These are phyloP conservation scores for Pontederia crassipes DNA, from an alignment of 176 grass and related monocot species.

Conservation along the genomic window DNA sequence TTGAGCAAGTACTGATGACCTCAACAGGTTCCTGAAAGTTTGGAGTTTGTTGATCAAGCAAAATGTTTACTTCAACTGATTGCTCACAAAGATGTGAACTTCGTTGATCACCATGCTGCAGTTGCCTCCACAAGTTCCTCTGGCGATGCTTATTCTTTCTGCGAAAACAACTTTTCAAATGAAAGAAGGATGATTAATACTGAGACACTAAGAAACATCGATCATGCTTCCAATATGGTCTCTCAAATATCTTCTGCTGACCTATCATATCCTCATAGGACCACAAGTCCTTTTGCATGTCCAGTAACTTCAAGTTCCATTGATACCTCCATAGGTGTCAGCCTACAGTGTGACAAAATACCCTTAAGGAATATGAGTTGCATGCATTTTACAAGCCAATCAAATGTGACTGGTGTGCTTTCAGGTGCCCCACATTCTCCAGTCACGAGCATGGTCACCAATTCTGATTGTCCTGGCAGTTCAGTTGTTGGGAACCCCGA, in stretches of 20 bases:
- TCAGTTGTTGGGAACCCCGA: slow-evolving; percentile 5
- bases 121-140: neutral
- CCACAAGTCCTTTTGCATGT: slow-evolving; percentile 34
- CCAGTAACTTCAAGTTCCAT: slow-evolving; percentile 50
- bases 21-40: neutral
- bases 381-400: slow-evolving; percentile 1
- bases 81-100: slow-evolving; percentile 3
- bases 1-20: neutral
- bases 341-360: slow-evolving; percentile 9
- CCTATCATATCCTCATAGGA: slow-evolving; percentile 17
- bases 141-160: slow-evolving; percentile 5
- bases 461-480: slow-evolving; percentile 25
- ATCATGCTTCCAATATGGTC: slow-evolving; percentile 4
- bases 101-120: neutral
- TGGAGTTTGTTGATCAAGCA: slow-evolving; percentile 2
- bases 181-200: neutral
- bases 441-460: slow-evolving; percentile 2
- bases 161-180: neutral
- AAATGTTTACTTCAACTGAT: slow-evolving; percentile 4
- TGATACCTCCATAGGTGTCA: slow-evolving; percentile 23
- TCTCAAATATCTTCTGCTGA: slow-evolving; percentile 25
- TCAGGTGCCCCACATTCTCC: slow-evolving; percentile 11
- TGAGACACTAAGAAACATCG: neutral
- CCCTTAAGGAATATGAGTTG: slow-evolving; percentile 13
- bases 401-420: slow-evolving; percentile 13